Conservation (phyloP, 129 eudicot species). For the sunflower (Helianthus annuus) region DNA sequence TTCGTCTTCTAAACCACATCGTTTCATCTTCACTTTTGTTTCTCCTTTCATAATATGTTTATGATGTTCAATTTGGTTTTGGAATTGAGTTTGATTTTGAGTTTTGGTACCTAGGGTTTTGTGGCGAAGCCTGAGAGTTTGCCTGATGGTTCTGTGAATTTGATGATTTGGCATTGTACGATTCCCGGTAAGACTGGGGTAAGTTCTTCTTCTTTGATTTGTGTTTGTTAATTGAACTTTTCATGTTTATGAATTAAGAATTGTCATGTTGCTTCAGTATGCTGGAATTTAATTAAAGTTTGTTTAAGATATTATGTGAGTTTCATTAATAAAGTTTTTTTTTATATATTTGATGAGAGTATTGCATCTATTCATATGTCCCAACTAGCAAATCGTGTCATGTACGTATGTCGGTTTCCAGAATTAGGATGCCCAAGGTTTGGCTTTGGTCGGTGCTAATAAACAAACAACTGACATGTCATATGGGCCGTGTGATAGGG, state of each 20-base stretch:
- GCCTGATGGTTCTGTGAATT: slow-evolving; percentile 67
- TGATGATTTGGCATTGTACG: slow-evolving; percentile 76
- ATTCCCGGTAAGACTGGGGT: slow-evolving; percentile 86
- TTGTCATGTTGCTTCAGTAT: neutral
- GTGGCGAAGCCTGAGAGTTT: slow-evolving; percentile 75
- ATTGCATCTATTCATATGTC: neutral
- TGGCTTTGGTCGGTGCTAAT: neutral
- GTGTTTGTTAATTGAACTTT: neutral
- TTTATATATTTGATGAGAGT: neutral
- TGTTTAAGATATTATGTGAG: neutral
- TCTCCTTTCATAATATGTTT: neutral
- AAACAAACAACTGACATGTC: too few species aligned
- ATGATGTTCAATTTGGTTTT: neutral
- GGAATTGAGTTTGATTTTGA: neutral
- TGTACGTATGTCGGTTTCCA: neutral
- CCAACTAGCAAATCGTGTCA: neutral
- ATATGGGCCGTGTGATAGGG: too few species aligned
- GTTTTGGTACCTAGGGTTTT: slow-evolving; percentile 56
- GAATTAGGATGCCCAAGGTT: neutral
- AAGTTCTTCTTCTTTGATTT: slow-evolving; percentile 28
- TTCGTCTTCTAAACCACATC: slow-evolving; percentile 25
- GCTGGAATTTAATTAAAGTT: neutral
- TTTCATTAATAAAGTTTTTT: neutral
- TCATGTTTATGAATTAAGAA: neutral
- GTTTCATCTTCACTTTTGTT: neutral